A percentile compares a stretch with the other conserved stretches of the same genome.
Evolutionary conservation across 352 stramenopile genomes (phyloP).

Genomic region (Elongisporangium senticosum): DNA sequence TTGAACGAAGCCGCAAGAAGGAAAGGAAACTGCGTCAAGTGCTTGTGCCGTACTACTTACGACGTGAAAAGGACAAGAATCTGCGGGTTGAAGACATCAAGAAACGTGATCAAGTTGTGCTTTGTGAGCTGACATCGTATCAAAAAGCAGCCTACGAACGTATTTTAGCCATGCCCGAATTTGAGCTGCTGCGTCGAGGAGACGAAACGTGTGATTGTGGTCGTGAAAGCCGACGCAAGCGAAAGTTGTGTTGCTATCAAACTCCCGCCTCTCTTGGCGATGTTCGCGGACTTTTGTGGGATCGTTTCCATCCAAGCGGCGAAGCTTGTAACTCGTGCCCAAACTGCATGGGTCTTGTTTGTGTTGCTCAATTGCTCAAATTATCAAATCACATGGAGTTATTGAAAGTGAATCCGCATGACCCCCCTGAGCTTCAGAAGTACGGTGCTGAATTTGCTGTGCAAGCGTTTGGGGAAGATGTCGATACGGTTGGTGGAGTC

Average conservation of each 20-base stretch:
- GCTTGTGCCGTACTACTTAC: constrained; percentile 60
- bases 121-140: constrained; percentile 68
- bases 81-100: constrained; percentile 61
- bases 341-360: constrained; percentile 68
- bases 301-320: constrained; percentile 47
- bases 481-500: constrained; percentile 48
- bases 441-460: constrained; percentile 51
- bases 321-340: constrained; percentile 52
- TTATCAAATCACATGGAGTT: constrained; percentile 79
- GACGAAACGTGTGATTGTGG: constrained; percentile 66
- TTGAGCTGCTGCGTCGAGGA: constrained; percentile 51
- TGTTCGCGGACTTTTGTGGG: constrained; percentile 41
- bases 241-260: constrained; percentile 65
- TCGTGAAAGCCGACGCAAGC: constrained; percentile 43
- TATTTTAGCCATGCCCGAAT: constrained; percentile 68
- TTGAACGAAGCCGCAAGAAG: constrained; percentile 59
- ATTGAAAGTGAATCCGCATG: constrained; percentile 63
- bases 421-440: constrained; percentile 42
- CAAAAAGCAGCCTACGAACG: constrained; percentile 68
- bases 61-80: constrained; percentile 72
- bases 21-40: constrained; percentile 57
- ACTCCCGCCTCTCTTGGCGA: constrained; percentile 17
- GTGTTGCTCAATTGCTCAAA: constrained; percentile 71
- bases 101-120: constrained; percentile 76
- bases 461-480: constrained; percentile 49